Base-by-base conservation (phyloP, 495 filamentous ascomycete genomes). In the Mycothermus thermophilus region DNA sequence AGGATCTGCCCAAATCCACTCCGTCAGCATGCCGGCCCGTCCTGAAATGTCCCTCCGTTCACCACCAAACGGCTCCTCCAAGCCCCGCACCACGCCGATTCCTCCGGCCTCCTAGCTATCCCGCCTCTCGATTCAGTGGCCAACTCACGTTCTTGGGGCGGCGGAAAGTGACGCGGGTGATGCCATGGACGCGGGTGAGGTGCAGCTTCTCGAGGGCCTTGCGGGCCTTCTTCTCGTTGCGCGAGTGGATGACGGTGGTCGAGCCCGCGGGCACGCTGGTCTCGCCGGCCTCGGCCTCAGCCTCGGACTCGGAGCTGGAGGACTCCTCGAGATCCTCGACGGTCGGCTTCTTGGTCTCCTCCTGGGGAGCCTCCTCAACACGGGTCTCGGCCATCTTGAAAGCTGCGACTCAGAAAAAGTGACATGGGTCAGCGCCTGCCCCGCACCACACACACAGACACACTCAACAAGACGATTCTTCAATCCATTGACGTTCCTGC, bases 141-240 rank as follows among this genome's bases (percentile, higher is more conserved):
- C 19, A 19, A 77, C 81, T 69, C 69, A 94, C 88, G 64, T 94
- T 94, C 77, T 99, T 99, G 46, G 92, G 92, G 57, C 92, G 71
- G 65, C 92, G 79, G 50, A 99, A 74, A 31, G 92, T 99, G 47
- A 99, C 92, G 59, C 90, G 75, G 48, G 92, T 99, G 59, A 99
- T 99, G 54, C 92, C 92, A 43, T 80, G 78, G 45, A 99, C 80
- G 50, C 87, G 85, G 70, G 86, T 92, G 57, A 99, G 68, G 51
- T 93, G 88, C 52, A 96, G 73, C 77, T 99, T 99, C 51, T 82
- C 82, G 60, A 97, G 93, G 54, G 84, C 83, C 71, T 96, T 96
- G 58, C 92, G 75, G 36, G 92, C 92, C 74, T 96, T 99, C 80
- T 99, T 99, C 79, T 99, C 92, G 68, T 93, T 93, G 60, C 90